Evolutionary conservation across 2,329 filamentous ascomycete genomes (phyloP).

Genomic region (Septoria linicola): DNA sequence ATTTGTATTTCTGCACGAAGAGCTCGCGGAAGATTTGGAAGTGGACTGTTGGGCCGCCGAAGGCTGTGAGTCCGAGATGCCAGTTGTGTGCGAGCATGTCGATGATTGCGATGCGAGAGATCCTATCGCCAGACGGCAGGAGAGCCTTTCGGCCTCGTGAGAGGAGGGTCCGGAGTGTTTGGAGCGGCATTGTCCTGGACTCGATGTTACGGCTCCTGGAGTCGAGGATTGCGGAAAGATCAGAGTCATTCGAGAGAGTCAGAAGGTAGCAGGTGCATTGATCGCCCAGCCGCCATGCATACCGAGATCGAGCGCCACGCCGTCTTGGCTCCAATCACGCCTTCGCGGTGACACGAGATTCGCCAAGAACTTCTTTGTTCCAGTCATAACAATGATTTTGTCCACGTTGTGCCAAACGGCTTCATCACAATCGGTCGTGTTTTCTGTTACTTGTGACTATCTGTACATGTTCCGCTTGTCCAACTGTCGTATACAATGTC

Average conservation of each 20-base stretch:
- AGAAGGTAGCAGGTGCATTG: too few species aligned
- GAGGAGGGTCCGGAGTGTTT: background rate
- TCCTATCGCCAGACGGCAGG: slow-evolving; percentile 9
- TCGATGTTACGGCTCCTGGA: too few species aligned
- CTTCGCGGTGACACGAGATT: background rate
- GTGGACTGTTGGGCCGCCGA: slow-evolving; percentile 63
- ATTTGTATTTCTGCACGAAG: slow-evolving; percentile 60
- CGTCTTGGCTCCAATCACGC: slow-evolving; percentile 9
- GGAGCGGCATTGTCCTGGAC: background rate
- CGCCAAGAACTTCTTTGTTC: background rate
- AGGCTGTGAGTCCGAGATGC: slow-evolving; percentile 29
- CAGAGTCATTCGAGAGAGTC: too few species aligned
- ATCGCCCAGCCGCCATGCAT: slow-evolving; percentile 6
- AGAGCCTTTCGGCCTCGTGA: slow-evolving; percentile 13
- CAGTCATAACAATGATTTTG: too few species aligned
- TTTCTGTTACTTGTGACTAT: background rate
- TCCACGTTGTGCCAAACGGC: too few species aligned
- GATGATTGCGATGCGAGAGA: slow-evolving; percentile 14
- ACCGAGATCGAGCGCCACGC: background rate
- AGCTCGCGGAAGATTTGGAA: slow-evolving; percentile 65
- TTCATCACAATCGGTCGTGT: background rate
- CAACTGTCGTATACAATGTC: background rate
- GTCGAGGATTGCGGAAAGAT: too few species aligned
- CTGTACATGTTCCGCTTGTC: background rate
- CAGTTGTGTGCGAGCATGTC: slow-evolving; percentile 30